phyloP scores from a whole-genome alignment of 164 flowering plant genomes.

The Kingdonia uniflora region DNA sequence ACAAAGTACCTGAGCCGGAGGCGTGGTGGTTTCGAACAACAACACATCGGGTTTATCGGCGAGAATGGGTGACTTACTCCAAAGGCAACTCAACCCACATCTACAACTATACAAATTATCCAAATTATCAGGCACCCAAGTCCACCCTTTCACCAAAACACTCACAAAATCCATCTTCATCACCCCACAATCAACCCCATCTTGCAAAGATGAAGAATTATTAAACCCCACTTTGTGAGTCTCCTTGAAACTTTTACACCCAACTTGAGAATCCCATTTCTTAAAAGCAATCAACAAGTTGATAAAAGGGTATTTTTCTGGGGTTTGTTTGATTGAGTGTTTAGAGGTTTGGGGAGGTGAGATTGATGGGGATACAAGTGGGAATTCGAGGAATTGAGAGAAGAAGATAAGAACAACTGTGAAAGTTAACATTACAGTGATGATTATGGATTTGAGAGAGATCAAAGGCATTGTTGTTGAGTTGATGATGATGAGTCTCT shows the following conservation, averaged over 20 bases:
- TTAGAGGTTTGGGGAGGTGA: conserved; percentile 9
- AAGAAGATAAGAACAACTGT: conserved; percentile 46
- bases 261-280: conserved; percentile 81
- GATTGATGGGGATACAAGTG: conserved; percentile 28
- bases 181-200: conserved; percentile 36
- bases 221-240: too few species aligned
- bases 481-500: neutral
- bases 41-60: conserved; percentile 89
- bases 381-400: conserved; percentile 50
- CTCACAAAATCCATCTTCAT: conserved; percentile 65
- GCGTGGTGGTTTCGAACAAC: conserved; percentile 79
- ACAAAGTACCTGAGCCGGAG: conserved; percentile 64
- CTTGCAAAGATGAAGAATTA: conserved; percentile 43
- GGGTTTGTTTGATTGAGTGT: conserved; percentile 1
- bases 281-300: conserved; percentile 55
- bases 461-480: conserved; percentile 31
- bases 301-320: conserved; percentile 46
- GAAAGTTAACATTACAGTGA: conserved; percentile 39
- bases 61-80: conserved; percentile 91
- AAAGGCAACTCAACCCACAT: conserved; percentile 92
- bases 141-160: conserved; percentile 94
- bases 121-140: conserved; percentile 81
- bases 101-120: conserved; percentile 55
- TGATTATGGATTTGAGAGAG: conserved; percentile 33
- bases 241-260: conserved; percentile 32